These are phyloP conservation scores for Turnera subulata DNA, from an alignment of 345 rosid genomes.

Conservation along the genomic window DNA sequence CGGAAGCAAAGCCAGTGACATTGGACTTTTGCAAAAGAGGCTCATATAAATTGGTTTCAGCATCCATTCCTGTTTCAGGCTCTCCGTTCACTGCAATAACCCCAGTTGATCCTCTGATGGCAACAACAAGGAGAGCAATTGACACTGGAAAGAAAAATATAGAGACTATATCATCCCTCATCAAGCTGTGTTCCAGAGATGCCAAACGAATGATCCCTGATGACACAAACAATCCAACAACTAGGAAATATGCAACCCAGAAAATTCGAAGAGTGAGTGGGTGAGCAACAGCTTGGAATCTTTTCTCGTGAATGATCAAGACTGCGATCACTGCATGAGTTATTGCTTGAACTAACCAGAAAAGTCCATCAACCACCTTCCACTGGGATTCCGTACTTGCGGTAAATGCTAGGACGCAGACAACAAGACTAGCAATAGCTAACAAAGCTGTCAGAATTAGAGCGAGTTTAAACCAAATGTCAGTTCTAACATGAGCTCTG, in stretches of 20 bases:
- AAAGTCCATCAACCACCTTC: conserved; percentile 40
- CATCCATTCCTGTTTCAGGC: conserved; percentile 26
- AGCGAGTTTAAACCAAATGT: conserved; percentile 55
- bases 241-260: conserved; percentile 48
- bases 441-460: conserved; percentile 36
- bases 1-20: conserved; percentile 64
- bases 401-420: conserved; percentile 49
- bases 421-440: conserved; percentile 39
- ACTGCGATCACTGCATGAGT: conserved; percentile 59
- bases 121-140: conserved; percentile 39
- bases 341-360: conserved; percentile 73
- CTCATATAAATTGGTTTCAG: conserved; percentile 30
- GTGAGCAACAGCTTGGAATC: conserved; percentile 52
- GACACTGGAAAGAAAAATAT: conserved; percentile 52
- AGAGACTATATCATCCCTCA: conserved; percentile 55
- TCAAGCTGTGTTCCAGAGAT: conserved; percentile 25
- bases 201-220: conserved; percentile 54
- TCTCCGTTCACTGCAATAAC: conserved; percentile 21
- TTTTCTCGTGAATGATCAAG: conserved; percentile 64
- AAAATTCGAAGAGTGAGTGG: conserved; percentile 62
- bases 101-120: conserved; percentile 75
- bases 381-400: conserved; percentile 29
- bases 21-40: conserved; percentile 37
- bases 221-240: conserved; percentile 41
- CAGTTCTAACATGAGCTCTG: conserved; percentile 31